These are phyloP conservation scores for Yarrowia keelungensis DNA, from an alignment of 805 yeast genomes.

Conservation along the genomic window DNA sequence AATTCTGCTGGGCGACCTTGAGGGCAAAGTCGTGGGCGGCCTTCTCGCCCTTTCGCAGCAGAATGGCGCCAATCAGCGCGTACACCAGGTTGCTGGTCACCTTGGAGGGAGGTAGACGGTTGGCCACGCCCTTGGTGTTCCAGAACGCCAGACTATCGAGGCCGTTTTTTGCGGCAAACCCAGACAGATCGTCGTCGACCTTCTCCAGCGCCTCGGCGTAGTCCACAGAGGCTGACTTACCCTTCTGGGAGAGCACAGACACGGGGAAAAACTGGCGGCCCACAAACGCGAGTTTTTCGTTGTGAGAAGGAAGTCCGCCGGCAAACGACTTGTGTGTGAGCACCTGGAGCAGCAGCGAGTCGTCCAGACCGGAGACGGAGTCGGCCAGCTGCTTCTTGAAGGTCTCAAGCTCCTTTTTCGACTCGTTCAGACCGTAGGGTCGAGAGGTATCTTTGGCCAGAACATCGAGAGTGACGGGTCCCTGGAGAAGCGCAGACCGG, in stretches of 20 bases:
- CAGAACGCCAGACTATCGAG: slow-evolving; percentile 16
- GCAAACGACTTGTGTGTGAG: slow-evolving; percentile 95
- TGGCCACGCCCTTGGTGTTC: slow-evolving; percentile 23
- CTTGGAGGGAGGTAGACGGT: slow-evolving; percentile 5
- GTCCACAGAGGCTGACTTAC: not conserved
- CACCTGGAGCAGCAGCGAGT: slow-evolving; percentile 73
- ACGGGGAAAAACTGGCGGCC: slow-evolving; percentile 52
- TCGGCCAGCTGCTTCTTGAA: not conserved
- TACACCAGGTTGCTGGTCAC: slow-evolving; percentile 40
- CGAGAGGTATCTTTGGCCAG: slow-evolving; percentile 16
- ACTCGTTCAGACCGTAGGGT: slow-evolving; percentile 31
- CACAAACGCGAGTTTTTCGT: slow-evolving; percentile 78
- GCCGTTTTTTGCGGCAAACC: slow-evolving; percentile 21
- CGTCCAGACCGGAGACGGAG: slow-evolving; percentile 60
- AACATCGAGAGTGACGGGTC: slow-evolving; percentile 37
- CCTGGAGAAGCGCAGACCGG: slow-evolving; percentile 26
- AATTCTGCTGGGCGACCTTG: slow-evolving; percentile 5
- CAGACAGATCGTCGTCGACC: slow-evolving; percentile 3
- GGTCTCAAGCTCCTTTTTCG: slow-evolving; percentile 20
- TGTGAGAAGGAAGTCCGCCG: slow-evolving; percentile 87
- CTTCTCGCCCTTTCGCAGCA: slow-evolving; percentile 64
- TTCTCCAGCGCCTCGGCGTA: slow-evolving; percentile 2
- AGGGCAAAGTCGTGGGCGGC: slow-evolving; percentile 29
- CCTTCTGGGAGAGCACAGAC: not conserved
- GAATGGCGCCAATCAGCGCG: slow-evolving; percentile 74